These are phyloP conservation scores for Nannizziopsis barbatae DNA, from an alignment of 2,329 filamentous ascomycete species.

Conservation along the genomic window DNA sequence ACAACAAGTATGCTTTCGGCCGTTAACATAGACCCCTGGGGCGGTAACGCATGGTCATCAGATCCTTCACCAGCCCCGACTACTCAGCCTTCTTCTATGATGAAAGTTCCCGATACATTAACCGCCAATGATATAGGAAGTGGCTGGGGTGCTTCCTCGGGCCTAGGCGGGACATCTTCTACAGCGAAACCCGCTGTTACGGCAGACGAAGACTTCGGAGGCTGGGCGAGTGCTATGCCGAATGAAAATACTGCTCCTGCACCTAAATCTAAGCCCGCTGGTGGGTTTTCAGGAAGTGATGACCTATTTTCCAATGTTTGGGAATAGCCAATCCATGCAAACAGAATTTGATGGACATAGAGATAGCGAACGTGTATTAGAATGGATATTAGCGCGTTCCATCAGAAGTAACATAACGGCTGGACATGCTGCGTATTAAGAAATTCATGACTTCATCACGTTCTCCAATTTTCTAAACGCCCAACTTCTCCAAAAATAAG, in stretches of 20 bases:
- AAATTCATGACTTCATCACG: no score
- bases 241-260: conserved; percentile 30
- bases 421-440: no score
- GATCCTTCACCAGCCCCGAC: conserved; percentile 43
- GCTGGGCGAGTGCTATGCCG: conserved; percentile 70
- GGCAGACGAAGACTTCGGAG: conserved; percentile 90
- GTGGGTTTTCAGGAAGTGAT: conserved; percentile 54
- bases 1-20: conserved; percentile 31
- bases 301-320: conserved; percentile 95
- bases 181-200: conserved; percentile 54
- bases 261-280: conserved; percentile 45
- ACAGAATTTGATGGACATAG: neutral
- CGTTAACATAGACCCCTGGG: conserved; percentile 62
- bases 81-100: conserved; percentile 27
- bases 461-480: no score
- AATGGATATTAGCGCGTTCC: neutral
- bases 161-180: conserved; percentile 20
- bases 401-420: no score
- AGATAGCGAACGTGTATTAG: neutral
- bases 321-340: conserved; percentile 38
- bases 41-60: conserved; percentile 65
- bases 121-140: conserved; percentile 54
- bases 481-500: no score
- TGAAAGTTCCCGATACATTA: conserved; percentile 37
- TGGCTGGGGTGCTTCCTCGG: conserved; percentile 46